Evolutionary conservation across 495 filamentous ascomycete genomes (phyloP), one percentile per base, ranked within the genome.

Genomic region (Choiromyces venosus): DNA sequence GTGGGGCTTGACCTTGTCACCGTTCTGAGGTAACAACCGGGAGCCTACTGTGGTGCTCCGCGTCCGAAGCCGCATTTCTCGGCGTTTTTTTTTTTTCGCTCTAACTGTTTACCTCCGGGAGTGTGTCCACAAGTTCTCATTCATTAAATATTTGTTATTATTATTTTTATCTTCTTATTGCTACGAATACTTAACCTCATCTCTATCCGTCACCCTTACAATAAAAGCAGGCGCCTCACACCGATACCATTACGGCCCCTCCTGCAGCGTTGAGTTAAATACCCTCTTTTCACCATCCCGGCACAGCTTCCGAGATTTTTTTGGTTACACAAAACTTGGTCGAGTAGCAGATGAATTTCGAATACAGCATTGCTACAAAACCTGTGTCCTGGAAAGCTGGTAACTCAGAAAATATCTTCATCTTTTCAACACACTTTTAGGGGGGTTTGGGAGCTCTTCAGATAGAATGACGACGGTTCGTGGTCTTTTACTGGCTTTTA

Each of bases 381-480:
- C 25, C 52, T 61, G 52, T 25, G 52, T 33, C 25, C 52, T 33
- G 25, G 52, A 29, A 33, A 61, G 25, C 52, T 61, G 14, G 6
- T 21, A 61, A 16, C 25, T 61, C 25, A 33, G 25, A 33, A 61
- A 14, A 12, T 33, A 61, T 61, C 52, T 25, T 7, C 25, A 61
- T 33, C 52, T 61, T 29, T 33, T 61, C 52, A 29, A 25, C 52
- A 33, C 25, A 61, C 52, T 33, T 29, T 61, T 61, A 33, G 52
- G 19, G 52, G 52, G 52, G 33, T 12, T 33, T 61, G 61, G 37
- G 37, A 16, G 61, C 56, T 56, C 19, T 36, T 33, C n/a, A 21
- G 72, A 67, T 64, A 77, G 76, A 69, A 77, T 77, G 75, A 39
- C 74, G 69, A 77, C 75, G 67, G 75, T 77, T 77, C 71, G 75